Percentiles rank a stretch among this genome's conserved stretches.
Evolutionary conservation across 1,284 basidiomycete species (phyloP).

Genomic region (Lignosus rhinocerotis): DNA sequence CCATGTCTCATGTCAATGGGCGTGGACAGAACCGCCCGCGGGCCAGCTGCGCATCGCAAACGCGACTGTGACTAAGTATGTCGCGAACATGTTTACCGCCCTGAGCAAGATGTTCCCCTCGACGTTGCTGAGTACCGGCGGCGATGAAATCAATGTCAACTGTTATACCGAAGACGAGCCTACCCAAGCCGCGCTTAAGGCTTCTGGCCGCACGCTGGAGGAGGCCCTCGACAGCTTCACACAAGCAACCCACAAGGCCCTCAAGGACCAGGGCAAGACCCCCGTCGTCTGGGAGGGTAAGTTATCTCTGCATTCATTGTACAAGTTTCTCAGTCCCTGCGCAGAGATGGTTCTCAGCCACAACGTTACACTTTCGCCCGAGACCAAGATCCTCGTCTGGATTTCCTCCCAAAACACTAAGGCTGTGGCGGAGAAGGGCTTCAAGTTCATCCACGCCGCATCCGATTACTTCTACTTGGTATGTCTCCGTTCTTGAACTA

Average conservation of each 20-base stretch:
- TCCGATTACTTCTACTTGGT: conserved; percentile 66
- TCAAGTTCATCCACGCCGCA: conserved; percentile 52
- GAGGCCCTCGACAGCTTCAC: conserved; percentile 68
- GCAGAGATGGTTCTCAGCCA: conserved; percentile 71
- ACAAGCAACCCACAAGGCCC: conserved; percentile 47
- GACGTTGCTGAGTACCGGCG: conserved; percentile 74
- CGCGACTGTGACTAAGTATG: conserved; percentile 43
- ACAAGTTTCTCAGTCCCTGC: background rate
- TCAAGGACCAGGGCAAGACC: conserved; percentile 49
- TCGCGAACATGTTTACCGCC: conserved; percentile 44
- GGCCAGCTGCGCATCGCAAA: conserved; percentile 76
- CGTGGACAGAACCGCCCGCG: conserved; percentile 64
- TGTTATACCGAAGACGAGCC: conserved; percentile 68
- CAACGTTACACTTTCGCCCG: conserved; percentile 59
- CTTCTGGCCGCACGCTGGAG: conserved; percentile 54
- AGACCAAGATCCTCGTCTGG: conserved; percentile 76
- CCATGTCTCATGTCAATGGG: background rate
- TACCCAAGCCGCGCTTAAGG: conserved; percentile 53
- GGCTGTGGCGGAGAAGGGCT: conserved; percentile 48
- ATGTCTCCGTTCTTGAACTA: conserved; percentile 15
- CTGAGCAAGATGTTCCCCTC: conserved; percentile 53
- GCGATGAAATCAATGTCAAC: conserved; percentile 76
- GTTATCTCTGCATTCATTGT: conserved; percentile 4
- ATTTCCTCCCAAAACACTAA: conserved; percentile 46
- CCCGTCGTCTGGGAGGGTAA: conserved; percentile 73